A percentile compares a stretch with the other conserved stretches of the same genome.
Conservation (phyloP, 2,329 filamentous ascomycete genomes). For the Rugonectria rugulosa region DNA sequence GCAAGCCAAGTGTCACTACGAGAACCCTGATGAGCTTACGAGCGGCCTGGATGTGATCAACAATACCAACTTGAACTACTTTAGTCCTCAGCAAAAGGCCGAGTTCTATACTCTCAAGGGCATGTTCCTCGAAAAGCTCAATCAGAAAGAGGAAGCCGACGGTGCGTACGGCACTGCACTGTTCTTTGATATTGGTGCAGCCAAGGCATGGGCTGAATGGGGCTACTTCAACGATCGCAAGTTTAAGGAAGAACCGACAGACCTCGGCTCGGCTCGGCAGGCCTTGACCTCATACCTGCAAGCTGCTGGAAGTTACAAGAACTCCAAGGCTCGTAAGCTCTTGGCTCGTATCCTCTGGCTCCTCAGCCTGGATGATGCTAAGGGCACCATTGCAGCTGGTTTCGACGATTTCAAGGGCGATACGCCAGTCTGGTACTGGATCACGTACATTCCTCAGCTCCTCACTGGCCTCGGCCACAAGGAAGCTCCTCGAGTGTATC, state of each 20-base stretch:
- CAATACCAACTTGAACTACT: slow-evolving; percentile 99
- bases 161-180: slow-evolving; percentile 93
- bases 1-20: slow-evolving; percentile 98
- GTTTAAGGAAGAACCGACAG: slow-evolving; percentile 88
- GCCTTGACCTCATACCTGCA: slow-evolving; percentile 96
- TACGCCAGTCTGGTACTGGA: slow-evolving; percentile 99
- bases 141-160: slow-evolving; percentile 89
- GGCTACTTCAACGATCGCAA: slow-evolving; percentile 96
- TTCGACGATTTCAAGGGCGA: slow-evolving; percentile 98
- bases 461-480: slow-evolving; percentile 90
- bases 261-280: slow-evolving; percentile 85
- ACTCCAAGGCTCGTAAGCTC: slow-evolving; percentile 92
- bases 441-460: slow-evolving; percentile 97
- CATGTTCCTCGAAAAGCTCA: slow-evolving; percentile 97
- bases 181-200: slow-evolving; percentile 93
- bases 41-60: slow-evolving; percentile 98
- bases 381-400: slow-evolving; percentile 81
- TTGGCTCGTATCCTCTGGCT: slow-evolving; percentile 95
- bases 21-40: slow-evolving; percentile 90
- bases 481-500: slow-evolving; percentile 86
- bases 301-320: slow-evolving; percentile 96
- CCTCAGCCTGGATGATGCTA: slow-evolving; percentile 88
- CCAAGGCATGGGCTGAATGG: slow-evolving; percentile 99
- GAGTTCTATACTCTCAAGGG: slow-evolving; percentile 99
- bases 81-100: slow-evolving; percentile 93